Evolutionary conservation across 257 asterid species (phyloP).

Genomic region (Coffea eugenioides): DNA sequence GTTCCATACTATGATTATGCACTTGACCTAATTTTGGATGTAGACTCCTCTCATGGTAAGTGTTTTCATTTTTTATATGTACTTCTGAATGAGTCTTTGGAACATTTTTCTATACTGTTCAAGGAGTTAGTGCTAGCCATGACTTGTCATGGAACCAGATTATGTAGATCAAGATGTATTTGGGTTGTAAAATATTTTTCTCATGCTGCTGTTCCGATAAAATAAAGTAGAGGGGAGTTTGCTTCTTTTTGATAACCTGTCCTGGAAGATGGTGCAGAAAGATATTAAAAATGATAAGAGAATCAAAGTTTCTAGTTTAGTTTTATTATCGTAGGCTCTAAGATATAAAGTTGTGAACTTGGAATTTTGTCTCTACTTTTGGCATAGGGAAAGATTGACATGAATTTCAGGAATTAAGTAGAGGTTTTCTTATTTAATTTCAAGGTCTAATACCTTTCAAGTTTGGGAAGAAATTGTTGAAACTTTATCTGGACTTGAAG

Average conservation of each 20-base stretch:
- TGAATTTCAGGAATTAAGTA: not conserved
- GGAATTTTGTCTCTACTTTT: no score
- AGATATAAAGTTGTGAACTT: not conserved
- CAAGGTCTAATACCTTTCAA: not conserved
- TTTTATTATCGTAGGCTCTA: no score
- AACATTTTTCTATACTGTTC: not conserved
- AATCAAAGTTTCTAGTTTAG: not conserved
- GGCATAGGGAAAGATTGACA: not conserved
- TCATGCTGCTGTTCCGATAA: no score
- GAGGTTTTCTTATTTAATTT: no score
- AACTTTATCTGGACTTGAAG: not conserved
- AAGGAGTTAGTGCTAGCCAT: not conserved
- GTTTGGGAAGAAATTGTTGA: not conserved
- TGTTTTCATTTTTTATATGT: not conserved
- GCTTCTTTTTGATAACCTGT: not conserved
- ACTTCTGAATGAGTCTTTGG: not conserved
- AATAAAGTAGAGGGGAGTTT: not conserved
- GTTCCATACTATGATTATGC: constrained; percentile 97
- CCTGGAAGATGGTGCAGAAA: not conserved
- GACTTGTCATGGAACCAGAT: not conserved
- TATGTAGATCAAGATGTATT: no score
- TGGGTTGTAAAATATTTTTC: no score
- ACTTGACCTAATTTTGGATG: constrained; percentile 90
- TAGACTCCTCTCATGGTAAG: constrained; percentile 93
- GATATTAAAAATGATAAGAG: not conserved